phyloP scores from a whole-genome alignment of 805 yeast genomes.

The Candida pseudoglaebosa region DNA sequence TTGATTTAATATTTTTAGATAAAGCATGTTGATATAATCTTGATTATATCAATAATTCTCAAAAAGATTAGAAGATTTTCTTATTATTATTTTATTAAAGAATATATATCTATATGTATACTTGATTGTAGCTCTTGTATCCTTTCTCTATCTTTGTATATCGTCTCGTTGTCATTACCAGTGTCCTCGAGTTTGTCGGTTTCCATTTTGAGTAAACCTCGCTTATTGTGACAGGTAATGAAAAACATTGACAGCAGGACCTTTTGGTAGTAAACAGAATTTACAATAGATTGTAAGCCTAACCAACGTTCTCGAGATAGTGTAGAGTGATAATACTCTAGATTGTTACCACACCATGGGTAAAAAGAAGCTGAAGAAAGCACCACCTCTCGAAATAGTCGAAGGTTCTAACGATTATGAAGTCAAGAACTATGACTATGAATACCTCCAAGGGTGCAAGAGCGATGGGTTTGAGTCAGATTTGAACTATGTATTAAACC shows the following conservation, averaged over 20 bases:
- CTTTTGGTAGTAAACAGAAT: too few relatives aligned
- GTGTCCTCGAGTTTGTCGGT: too few relatives aligned
- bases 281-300: too few relatives aligned
- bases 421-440: constrained; percentile 6
- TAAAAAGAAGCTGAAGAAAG: background rate
- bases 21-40: constrained; percentile 2
- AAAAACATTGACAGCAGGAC: too few relatives aligned
- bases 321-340: background rate
- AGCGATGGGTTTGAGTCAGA: constrained; percentile 23
- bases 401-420: constrained; percentile 1
- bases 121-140: constrained; percentile 1
- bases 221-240: too few relatives aligned
- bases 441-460: background rate
- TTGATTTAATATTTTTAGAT: constrained; percentile 4
- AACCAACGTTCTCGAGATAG: too few relatives aligned
- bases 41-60: constrained; percentile 3
- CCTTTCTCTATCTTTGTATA: too few relatives aligned
- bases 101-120: constrained; percentile 4
- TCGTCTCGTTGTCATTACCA: too few relatives aligned
- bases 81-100: constrained; percentile 8
- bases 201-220: too few relatives aligned
- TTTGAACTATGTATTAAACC: constrained; percentile 25
- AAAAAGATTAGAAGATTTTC: constrained; percentile 6
- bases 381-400: background rate
- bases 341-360: background rate